These are phyloP conservation scores for Pelargonium myrrhifolium DNA, from an alignment of 441 rosid species.

Conservation along the genomic window DNA sequence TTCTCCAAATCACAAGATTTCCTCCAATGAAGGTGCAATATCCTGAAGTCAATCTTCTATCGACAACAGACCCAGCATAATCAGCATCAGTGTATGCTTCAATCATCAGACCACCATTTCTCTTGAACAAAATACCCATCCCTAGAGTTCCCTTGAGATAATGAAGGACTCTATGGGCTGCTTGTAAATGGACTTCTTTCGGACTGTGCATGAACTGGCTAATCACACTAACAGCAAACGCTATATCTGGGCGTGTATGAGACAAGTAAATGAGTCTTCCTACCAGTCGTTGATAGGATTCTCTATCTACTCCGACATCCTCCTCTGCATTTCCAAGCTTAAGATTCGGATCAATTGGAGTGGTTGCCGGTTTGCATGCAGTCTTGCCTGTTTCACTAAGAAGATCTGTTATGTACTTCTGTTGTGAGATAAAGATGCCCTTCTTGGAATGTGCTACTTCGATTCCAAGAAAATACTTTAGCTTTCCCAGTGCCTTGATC, in stretches of 20 bases:
- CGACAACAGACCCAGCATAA: neutral
- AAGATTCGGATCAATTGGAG: neutral
- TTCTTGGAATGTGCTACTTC: neutral
- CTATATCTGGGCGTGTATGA: constrained; percentile 5
- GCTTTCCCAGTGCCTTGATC: neutral
- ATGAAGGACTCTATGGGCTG: neutral
- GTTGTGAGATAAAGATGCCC: neutral
- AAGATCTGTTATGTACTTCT: neutral
- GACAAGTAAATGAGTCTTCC: neutral
- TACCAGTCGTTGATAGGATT: constrained; percentile 1
- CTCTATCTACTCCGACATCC: neutral
- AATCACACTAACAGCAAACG: neutral
- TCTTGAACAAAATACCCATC: neutral
- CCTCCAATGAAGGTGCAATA: neutral
- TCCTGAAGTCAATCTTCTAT: neutral
- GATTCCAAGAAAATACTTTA: neutral
- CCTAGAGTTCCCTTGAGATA: neutral
- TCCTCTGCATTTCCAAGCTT: neutral
- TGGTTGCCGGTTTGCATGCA: neutral
- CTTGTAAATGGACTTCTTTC: neutral
- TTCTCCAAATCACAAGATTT: neutral
- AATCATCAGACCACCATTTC: neutral
- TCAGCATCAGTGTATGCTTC: neutral
- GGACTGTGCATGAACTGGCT: constrained; percentile 2
- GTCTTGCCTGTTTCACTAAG: neutral